A percentile compares a stretch with the other conserved stretches of the same genome.
These are phyloP conservation scores for Hippophae gyantsensis DNA, from an alignment of 306 rosid species.

Conservation along the genomic window DNA sequence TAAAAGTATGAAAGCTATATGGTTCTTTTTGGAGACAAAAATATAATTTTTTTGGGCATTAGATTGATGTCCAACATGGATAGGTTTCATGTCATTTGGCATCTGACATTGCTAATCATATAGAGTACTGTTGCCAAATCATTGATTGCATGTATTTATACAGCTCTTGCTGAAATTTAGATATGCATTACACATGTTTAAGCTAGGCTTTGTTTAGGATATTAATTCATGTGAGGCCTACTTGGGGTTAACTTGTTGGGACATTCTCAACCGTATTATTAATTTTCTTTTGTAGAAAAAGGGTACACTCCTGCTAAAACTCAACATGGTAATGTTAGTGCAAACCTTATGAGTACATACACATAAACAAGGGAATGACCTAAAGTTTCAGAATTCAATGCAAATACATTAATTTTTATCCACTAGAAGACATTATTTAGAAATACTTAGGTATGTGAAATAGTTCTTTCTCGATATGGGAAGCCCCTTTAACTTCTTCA, in stretches of 20 bases:
- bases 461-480: neutral
- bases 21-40: too few relatives aligned
- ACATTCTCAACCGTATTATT: neutral
- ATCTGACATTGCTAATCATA: too few relatives aligned
- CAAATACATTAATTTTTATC: neutral
- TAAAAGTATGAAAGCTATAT: too few relatives aligned
- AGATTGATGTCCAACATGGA: too few relatives aligned
- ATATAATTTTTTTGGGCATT: too few relatives aligned
- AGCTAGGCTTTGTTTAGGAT: neutral
- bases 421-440: neutral
- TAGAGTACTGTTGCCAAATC: neutral
- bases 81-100: too few relatives aligned
- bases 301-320: neutral
- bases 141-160: neutral
- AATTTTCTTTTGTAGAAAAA: neutral
- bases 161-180: slow-evolving; percentile 1
- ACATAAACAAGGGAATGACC: neutral
- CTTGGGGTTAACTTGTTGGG: neutral
- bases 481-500: neutral
- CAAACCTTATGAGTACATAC: too few relatives aligned
- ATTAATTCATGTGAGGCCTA: neutral
- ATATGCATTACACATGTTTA: slow-evolving; percentile 1
- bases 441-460: neutral
- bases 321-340: neutral
- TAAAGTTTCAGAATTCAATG: neutral